These are phyloP conservation scores for Macaranga tanarius DNA, from an alignment of 441 rosid species.

Conservation along the genomic window DNA sequence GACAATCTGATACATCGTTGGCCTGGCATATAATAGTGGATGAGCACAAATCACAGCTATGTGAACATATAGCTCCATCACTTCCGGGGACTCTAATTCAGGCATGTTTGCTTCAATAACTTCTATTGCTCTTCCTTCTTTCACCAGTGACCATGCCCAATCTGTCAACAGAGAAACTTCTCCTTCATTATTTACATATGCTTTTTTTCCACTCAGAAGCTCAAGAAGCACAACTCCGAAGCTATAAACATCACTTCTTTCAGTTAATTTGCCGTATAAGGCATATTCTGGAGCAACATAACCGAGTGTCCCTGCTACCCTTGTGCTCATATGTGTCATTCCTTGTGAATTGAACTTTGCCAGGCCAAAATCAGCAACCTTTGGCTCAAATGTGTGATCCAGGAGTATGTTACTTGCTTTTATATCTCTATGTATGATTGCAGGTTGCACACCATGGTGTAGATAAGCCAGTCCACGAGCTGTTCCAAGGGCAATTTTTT, in stretches of 20 bases:
- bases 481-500: conserved; percentile 54
- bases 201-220: conserved; percentile 55
- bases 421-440: conserved; percentile 58
- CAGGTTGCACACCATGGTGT: conserved; percentile 49
- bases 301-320: conserved; percentile 56
- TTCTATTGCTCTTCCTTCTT: conserved; percentile 44
- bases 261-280: conserved; percentile 44
- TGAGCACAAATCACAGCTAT: conserved; percentile 50
- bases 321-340: conserved; percentile 54
- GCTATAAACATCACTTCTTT: conserved; percentile 55
- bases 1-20: conserved; percentile 55
- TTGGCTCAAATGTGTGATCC: conserved; percentile 47
- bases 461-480: conserved; percentile 56
- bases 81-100: conserved; percentile 31
- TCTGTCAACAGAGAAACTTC: conserved; percentile 44
- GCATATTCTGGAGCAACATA: conserved; percentile 60
- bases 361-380: conserved; percentile 63
- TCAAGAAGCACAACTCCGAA: conserved; percentile 58
- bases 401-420: conserved; percentile 60
- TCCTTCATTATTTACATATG: conserved; percentile 35
- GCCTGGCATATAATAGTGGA: conserved; percentile 48
- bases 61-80: conserved; percentile 49
- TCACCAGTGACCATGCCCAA: conserved; percentile 52
- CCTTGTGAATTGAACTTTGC: conserved; percentile 54
- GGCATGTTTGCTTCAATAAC: conserved; percentile 44